Percentiles rank a stretch among this genome's conserved stretches.
Conservation (phyloP, 257 asterid genomes). For the Avicennia marina region DNA sequence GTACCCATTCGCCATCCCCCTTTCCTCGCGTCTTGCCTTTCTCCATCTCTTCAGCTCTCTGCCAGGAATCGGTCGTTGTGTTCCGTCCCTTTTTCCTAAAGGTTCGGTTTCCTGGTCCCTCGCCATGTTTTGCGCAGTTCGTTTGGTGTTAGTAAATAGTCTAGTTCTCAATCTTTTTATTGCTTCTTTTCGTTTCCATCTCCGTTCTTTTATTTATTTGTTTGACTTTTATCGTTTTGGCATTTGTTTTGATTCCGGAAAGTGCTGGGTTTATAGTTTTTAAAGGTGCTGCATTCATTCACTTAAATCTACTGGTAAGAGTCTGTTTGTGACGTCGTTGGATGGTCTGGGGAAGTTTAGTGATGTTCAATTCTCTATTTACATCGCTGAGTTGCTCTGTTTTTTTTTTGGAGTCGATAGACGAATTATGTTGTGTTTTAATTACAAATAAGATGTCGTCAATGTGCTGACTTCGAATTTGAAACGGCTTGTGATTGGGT, state of each 20-base stretch:
- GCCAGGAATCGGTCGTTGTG: conserved; percentile 17
- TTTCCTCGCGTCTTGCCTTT: conserved; percentile 40
- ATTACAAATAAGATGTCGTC: background rate
- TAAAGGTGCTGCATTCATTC: background rate
- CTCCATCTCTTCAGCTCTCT: conserved; percentile 12
- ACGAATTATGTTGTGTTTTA: background rate
- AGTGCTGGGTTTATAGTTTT: conserved; percentile 11
- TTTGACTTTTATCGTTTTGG: background rate
- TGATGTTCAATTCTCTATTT: background rate
- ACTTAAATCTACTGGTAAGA: conserved; percentile 32
- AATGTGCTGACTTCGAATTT: conserved; percentile 17
- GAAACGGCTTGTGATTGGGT: background rate
- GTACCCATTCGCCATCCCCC: background rate
- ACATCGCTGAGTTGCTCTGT: background rate
- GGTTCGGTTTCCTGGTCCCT: conserved; percentile 33
- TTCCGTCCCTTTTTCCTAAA: conserved; percentile 16
- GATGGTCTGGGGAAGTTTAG: conserved; percentile 12
- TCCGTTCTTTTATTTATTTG: background rate
- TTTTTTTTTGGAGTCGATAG: background rate
- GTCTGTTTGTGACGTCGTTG: conserved; percentile 1
- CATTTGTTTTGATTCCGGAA: background rate
- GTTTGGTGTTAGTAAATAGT: background rate
- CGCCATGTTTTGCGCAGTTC: conserved; percentile 12
- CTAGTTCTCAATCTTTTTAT: background rate
- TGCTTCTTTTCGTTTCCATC: background rate